Evolutionary conservation across 2,329 filamentous ascomycete genomes (phyloP).

Genomic region (Alternaria sp.): DNA sequence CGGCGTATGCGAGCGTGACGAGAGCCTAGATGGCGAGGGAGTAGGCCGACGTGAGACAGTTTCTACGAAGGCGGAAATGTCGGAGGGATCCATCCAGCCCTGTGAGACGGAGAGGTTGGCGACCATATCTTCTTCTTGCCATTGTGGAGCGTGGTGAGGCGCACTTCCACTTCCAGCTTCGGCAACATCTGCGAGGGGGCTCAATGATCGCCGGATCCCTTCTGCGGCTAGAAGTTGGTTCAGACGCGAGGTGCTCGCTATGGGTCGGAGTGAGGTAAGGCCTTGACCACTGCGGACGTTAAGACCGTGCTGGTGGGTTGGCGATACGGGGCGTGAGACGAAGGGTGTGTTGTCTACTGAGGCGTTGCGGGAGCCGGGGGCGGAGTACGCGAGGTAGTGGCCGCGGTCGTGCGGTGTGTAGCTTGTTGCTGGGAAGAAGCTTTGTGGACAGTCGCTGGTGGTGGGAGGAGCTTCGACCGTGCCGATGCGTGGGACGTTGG

Average conservation of each 20-base stretch:
- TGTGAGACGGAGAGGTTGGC: neutral
- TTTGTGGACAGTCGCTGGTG: neutral
- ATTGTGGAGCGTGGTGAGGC: neutral
- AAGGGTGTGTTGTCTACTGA: constrained; percentile 18
- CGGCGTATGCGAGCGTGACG: neutral
- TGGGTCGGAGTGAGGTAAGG: constrained; percentile 9
- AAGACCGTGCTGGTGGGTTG: neutral
- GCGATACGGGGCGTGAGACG: constrained; percentile 1
- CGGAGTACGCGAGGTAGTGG: constrained; percentile 31
- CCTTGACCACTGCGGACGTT: neutral
- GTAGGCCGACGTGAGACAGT: neutral
- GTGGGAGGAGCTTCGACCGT: neutral
- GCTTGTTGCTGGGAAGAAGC: neutral
- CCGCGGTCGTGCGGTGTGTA: constrained; percentile 30
- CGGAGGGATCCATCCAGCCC: constrained; percentile 1
- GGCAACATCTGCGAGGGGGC: neutral
- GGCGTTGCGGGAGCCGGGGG: constrained; percentile 27
- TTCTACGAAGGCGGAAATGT: neutral
- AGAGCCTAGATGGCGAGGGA: neutral
- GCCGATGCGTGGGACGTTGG: neutral
- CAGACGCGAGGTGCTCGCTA: constrained; percentile 14
- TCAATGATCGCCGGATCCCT: neutral
- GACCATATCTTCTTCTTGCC: neutral
- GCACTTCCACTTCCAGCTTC: neutral
- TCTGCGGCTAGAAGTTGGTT: neutral